Conservation (phyloP, 176 grass and related monocot species). For the Oryza longistaminata region DNA sequence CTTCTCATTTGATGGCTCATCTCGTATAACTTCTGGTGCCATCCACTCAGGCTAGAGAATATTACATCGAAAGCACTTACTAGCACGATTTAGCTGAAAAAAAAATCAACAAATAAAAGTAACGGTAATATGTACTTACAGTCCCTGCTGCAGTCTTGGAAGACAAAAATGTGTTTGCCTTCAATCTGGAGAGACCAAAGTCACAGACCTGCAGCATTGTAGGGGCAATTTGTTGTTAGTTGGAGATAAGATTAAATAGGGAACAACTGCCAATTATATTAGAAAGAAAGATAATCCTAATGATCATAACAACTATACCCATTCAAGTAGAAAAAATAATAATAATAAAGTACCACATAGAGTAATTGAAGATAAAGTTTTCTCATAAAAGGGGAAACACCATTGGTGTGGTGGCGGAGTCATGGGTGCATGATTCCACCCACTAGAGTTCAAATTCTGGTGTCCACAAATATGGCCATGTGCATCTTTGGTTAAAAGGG, state of each 20-base stretch:
- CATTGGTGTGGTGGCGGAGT: no score
- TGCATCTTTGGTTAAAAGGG: no score
- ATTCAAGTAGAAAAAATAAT: slow-evolving; percentile 6
- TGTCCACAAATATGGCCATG: no score
- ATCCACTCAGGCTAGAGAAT: slow-evolving; percentile 82
- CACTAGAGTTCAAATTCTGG: no score
- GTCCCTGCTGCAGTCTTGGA: slow-evolving; percentile 85
- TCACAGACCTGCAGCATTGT: slow-evolving; percentile 62
- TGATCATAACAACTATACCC: background rate
- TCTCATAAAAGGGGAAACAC: background rate
- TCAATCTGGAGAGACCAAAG: slow-evolving; percentile 84
- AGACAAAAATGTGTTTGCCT: slow-evolving; percentile 87
- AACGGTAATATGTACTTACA: slow-evolving; percentile 39
- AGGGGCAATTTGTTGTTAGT: background rate
- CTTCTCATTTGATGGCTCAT: slow-evolving; percentile 84
- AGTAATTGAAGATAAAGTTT: background rate
- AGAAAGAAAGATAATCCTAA: background rate
- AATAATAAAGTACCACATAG: background rate
- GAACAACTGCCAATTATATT: background rate
- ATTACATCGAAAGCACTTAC: slow-evolving; percentile 3
- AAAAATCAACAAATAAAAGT: background rate
- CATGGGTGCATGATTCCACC: no score
- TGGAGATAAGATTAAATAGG: background rate
- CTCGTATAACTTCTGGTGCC: slow-evolving; percentile 84
- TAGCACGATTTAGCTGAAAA: background rate